Percentiles rank a stretch among this genome's conserved stretches.
Evolutionary conservation across 768 basidiomycete species (phyloP).

Genomic region (Dictyophora rubrovolvata): DNA sequence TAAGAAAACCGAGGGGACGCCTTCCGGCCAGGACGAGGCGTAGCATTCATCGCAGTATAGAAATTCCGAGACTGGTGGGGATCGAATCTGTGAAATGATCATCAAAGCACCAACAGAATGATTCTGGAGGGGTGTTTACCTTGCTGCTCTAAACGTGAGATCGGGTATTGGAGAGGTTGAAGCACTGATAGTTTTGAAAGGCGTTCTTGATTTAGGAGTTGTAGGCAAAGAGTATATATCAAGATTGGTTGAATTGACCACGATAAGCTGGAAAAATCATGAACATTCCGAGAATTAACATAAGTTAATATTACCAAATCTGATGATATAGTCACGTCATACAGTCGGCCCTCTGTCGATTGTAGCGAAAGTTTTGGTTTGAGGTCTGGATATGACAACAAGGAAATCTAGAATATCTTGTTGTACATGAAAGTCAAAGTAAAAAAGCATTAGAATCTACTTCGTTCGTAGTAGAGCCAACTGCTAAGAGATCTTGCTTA

Average conservation of each 20-base stretch:
- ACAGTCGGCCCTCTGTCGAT: conserved; percentile 68
- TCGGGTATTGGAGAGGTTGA: conserved; percentile 36
- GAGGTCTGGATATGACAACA: conserved; percentile 59
- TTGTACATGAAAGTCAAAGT: conserved; percentile 13
- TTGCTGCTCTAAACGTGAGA: conserved; percentile 56
- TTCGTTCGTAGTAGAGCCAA: conserved; percentile 58
- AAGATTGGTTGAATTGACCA: conserved; percentile 56
- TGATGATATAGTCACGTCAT: conserved; percentile 71
- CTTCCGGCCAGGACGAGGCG: conserved; percentile 48
- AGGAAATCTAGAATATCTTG: conserved; percentile 36
- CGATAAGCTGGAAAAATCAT: conserved; percentile 40
- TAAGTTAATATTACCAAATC: conserved; percentile 34
- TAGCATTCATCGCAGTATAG: conserved; percentile 66
- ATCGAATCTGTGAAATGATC: conserved; percentile 37
- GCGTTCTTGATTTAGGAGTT: conserved; percentile 6
- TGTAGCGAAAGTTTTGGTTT: conserved; percentile 32
- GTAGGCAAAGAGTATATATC: conserved; percentile 47
- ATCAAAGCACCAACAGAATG: neutral
- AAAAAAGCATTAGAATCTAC: conserved; percentile 29
- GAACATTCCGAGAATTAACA: neutral
- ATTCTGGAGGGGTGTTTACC: conserved; percentile 24
- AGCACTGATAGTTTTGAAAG: conserved; percentile 42
- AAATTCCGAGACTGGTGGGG: conserved; percentile 40
- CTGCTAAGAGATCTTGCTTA: conserved; percentile 50
- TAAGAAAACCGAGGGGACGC: conserved; percentile 48